Evolutionary conservation across 1,284 basidiomycete genomes (phyloP).

Genomic region (Megacollybia platyphylla): DNA sequence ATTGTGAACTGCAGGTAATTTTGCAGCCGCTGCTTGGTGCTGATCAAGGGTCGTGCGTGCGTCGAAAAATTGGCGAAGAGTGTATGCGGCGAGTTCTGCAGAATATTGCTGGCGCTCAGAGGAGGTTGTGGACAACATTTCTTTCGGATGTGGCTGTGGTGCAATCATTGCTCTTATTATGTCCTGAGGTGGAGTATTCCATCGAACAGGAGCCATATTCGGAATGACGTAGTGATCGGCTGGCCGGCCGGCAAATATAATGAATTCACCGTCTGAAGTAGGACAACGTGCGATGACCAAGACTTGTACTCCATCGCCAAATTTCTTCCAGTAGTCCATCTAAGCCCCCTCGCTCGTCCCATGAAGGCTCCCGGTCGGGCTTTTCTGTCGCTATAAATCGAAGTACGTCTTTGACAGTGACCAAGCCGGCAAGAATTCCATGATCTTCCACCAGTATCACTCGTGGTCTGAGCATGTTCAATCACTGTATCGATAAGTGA

Average conservation of each 20-base stretch:
- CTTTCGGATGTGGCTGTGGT: neutral
- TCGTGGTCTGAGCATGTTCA: slow-evolving; percentile 54
- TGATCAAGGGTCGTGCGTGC: slow-evolving; percentile 20
- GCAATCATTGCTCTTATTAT: neutral
- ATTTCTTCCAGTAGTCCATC: slow-evolving; percentile 49
- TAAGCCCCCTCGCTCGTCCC: slow-evolving; percentile 49
- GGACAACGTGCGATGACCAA: slow-evolving; percentile 16
- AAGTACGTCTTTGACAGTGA: slow-evolving; percentile 94
- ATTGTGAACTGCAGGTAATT: slow-evolving; percentile 18
- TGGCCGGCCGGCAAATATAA: slow-evolving; percentile 17
- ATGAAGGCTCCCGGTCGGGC: slow-evolving; percentile 36
- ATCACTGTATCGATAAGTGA: neutral
- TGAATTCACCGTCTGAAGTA: slow-evolving; percentile 19
- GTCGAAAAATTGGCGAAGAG: slow-evolving; percentile 28
- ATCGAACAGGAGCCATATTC: too few species aligned
- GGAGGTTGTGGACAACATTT: slow-evolving; percentile 5
- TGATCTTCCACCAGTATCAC: slow-evolving; percentile 87
- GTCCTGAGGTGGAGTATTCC: too few species aligned
- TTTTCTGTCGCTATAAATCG: slow-evolving; percentile 59
- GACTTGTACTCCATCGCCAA: slow-evolving; percentile 39
- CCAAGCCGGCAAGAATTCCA: slow-evolving; percentile 74
- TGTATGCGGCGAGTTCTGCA: slow-evolving; percentile 31
- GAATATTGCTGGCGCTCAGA: slow-evolving; percentile 24
- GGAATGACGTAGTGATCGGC: slow-evolving; percentile 13
- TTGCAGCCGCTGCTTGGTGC: slow-evolving; percentile 19